phyloP scores from a whole-genome alignment of 768 basidiomycete genomes.

The Mycena sanguinolenta region DNA sequence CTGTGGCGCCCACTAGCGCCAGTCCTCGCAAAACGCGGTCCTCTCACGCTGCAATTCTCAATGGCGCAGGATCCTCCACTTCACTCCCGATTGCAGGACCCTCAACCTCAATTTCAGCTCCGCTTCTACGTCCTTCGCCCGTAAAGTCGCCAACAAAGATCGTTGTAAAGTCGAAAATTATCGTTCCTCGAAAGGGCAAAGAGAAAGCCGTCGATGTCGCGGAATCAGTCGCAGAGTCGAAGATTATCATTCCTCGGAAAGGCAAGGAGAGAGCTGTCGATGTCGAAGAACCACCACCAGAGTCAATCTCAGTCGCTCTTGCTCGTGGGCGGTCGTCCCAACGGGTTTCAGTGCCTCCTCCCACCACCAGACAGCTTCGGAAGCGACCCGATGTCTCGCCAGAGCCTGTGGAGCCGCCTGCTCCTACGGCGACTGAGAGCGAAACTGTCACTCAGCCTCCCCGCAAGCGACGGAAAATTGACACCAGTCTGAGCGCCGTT shows the following conservation, averaged over 20 bases:
- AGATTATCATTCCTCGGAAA: constrained; percentile 3
- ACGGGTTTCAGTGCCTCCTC: neutral
- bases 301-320: constrained; percentile 24
- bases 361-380: constrained; percentile 7
- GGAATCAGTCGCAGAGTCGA: constrained; percentile 22
- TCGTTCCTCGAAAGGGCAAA: neutral
- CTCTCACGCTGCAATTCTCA: constrained; percentile 25
- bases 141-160: constrained; percentile 19
- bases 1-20: constrained; percentile 5
- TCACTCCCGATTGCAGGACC: neutral
- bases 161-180: constrained; percentile 35
- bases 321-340: constrained; percentile 6
- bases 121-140: constrained; percentile 4
- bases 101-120: constrained; percentile 7
- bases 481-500: constrained; percentile 1
- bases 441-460: constrained; percentile 10
- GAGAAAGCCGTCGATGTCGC: constrained; percentile 7
- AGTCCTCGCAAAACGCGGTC: constrained; percentile 36
- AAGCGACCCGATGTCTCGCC: constrained; percentile 16
- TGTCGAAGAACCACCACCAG: constrained; percentile 3
- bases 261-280: constrained; percentile 7
- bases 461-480: constrained; percentile 45
- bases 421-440: constrained; percentile 1
- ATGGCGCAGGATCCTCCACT: constrained; percentile 15
- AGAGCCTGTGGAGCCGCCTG: constrained; percentile 23